These are phyloP conservation scores for Chenopodium berlandieri DNA, from an alignment of 148 eudicot genomes.

Conservation along the genomic window DNA sequence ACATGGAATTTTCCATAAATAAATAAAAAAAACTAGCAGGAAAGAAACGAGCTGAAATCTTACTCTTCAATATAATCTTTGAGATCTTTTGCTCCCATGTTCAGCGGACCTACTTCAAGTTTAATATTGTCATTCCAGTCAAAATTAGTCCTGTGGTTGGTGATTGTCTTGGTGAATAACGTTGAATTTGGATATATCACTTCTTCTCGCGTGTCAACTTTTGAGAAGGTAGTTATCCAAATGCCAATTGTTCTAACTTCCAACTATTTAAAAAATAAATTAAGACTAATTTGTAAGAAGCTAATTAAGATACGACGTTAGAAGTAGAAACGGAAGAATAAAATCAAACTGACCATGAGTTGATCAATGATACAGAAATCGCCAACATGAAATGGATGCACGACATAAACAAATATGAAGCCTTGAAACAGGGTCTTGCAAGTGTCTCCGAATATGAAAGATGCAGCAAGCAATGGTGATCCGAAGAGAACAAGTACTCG, in stretches of 20 bases:
- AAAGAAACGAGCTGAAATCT: background rate
- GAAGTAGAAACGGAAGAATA: too few relatives aligned
- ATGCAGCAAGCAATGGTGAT: too few relatives aligned
- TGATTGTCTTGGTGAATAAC: background rate
- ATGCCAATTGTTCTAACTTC: constrained; percentile 10
- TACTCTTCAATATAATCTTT: background rate
- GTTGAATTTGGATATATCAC: constrained; percentile 13
- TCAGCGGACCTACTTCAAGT: background rate
- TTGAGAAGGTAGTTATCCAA: constrained; percentile 22
- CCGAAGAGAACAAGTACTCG: too few relatives aligned
- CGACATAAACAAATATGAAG: background rate
- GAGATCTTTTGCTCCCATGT: background rate
- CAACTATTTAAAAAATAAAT: background rate
- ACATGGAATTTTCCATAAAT: too few relatives aligned
- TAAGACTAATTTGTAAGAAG: too few relatives aligned
- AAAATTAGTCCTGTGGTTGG: constrained; percentile 19
- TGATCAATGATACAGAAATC: background rate
- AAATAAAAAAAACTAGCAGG: too few relatives aligned
- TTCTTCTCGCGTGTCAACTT: background rate
- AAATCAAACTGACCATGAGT: too few relatives aligned
- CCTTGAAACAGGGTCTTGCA: background rate
- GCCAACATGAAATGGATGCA: constrained; percentile 3
- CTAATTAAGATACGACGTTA: too few relatives aligned
- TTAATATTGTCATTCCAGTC: constrained; percentile 12
- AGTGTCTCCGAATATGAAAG: background rate